Conservation (phyloP, 345 rosid genomes). For the Eucalyptus sp. region DNA sequence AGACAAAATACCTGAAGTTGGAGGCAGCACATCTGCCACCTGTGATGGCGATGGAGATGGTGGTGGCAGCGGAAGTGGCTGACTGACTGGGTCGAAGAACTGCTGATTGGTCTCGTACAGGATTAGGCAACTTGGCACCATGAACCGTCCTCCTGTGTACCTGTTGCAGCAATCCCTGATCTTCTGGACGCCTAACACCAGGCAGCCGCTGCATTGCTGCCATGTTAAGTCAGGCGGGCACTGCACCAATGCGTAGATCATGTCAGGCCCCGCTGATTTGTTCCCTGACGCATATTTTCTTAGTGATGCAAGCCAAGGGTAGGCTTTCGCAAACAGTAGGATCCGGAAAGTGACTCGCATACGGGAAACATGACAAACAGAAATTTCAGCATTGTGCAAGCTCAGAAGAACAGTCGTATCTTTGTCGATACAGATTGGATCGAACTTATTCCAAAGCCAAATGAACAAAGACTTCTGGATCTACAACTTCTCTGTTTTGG, state of each 20-base stretch:
- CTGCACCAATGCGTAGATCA: not conserved
- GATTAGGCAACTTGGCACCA: not conserved
- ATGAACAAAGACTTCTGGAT: too few species aligned
- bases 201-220: not conserved
- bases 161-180: not conserved
- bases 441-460: too few species aligned
- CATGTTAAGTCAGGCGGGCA: not conserved
- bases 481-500: too few species aligned
- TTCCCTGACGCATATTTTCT: not conserved
- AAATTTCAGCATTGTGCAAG: too few species aligned
- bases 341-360: too few species aligned
- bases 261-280: not conserved
- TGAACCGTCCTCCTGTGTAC: not conserved
- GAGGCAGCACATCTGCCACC: not conserved
- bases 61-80: not conserved
- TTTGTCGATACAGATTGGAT: too few species aligned
- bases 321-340: too few species aligned
- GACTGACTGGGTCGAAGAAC: not conserved
- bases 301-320: not conserved
- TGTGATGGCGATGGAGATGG: not conserved
- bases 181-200: not conserved
- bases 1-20: not conserved
- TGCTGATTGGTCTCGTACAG: not conserved
- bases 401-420: too few species aligned
- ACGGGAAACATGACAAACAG: too few species aligned